Base-by-base conservation (phyloP, 1,284 basidiomycete genomes). In the Heterobasidion parviporum region DNA sequence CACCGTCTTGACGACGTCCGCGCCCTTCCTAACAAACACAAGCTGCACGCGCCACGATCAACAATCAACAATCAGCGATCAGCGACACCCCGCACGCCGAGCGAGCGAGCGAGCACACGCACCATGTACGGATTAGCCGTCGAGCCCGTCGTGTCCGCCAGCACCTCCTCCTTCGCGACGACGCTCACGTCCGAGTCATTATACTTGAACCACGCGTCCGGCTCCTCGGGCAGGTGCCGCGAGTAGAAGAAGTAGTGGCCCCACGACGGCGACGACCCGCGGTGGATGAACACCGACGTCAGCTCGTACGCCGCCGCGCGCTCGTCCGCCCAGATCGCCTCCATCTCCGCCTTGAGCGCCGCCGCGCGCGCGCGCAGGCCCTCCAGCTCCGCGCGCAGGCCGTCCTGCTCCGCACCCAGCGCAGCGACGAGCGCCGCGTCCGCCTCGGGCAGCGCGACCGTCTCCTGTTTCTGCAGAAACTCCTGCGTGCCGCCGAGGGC, bases 241-340 rank as follows among this genome's bases (percentile, higher is more conserved):
- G 91, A 89, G 66, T 92, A 92, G 71, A 94, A 90, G 73, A 90
- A 94, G 68, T 94, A 92, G 70, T 94, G 89, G 33, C 92, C 92
- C 73, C 85, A 92, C 5, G 83, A 86, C 1, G 89, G 85, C 18
- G 87, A 87, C 15, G 82, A 80, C 46, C 94, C 94, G 44, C 96
- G 87, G 71, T 99, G 96, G 64, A 98, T 92, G 72, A 98, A 99
- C 12, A 98, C 95, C 12, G 92, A 92, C 0, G 92, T 94, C 45
- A 99, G 79, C 65, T 96, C 92, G 68, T 98, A 99, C 53, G 88
- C 85, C 26, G 83, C 83, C 33, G 80, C 73, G 7, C 66, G 75
- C 54, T 85, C 82, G 60, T 83, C 82, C 45, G 72, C 72, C 97
- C 97, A 99, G 8, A 95, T 65, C 2, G 71, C 71, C 61, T 95